Conservation (phyloP, 768 basidiomycete genomes). For the Panus rudis region DNA sequence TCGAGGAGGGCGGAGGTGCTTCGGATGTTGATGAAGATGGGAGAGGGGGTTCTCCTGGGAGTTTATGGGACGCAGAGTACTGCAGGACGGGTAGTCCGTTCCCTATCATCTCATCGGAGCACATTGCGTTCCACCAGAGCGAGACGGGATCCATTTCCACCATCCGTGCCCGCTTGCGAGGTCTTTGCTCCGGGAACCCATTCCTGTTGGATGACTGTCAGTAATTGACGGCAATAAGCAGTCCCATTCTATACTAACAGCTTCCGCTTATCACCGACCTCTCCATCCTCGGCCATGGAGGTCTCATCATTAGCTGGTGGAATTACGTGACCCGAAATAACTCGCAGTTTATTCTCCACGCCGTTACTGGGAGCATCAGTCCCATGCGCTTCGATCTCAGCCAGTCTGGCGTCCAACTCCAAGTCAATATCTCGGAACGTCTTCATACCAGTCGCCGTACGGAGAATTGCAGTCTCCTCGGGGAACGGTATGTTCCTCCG, state of each 20-base stretch:
- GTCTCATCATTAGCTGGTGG: too few species aligned
- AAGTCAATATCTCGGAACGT: conserved; percentile 54
- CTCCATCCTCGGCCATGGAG: conserved; percentile 27
- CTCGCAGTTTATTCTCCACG: conserved; percentile 15
- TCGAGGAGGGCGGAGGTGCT: conserved; percentile 15
- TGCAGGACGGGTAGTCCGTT: conserved; percentile 53
- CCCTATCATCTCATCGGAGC: conserved; percentile 51
- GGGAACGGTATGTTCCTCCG: conserved; percentile 46
- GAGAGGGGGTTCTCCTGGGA: conserved; percentile 15
- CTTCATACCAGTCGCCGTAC: conserved; percentile 71
- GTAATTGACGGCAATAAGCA: background rate
- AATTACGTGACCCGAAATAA: too few species aligned
- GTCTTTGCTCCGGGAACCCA: conserved; percentile 33
- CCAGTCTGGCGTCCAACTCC: conserved; percentile 32
- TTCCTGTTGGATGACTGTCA: conserved; percentile 15
- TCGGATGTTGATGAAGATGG: conserved; percentile 7
- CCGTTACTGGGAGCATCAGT: conserved; percentile 1
- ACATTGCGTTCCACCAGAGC: conserved; percentile 72
- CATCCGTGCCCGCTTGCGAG: conserved; percentile 57
- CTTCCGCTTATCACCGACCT: conserved; percentile 61
- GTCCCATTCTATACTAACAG: conserved; percentile 29
- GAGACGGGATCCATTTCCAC: conserved; percentile 41
- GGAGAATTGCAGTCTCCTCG: conserved; percentile 61
- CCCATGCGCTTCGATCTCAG: conserved; percentile 6
- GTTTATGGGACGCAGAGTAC: conserved; percentile 18